A percentile compares a stretch with the other conserved stretches of the same genome.
These are phyloP conservation scores for Aspergillus chevalieri DNA, from an alignment of 2,329 filamentous ascomycete genomes.

Conservation along the genomic window DNA sequence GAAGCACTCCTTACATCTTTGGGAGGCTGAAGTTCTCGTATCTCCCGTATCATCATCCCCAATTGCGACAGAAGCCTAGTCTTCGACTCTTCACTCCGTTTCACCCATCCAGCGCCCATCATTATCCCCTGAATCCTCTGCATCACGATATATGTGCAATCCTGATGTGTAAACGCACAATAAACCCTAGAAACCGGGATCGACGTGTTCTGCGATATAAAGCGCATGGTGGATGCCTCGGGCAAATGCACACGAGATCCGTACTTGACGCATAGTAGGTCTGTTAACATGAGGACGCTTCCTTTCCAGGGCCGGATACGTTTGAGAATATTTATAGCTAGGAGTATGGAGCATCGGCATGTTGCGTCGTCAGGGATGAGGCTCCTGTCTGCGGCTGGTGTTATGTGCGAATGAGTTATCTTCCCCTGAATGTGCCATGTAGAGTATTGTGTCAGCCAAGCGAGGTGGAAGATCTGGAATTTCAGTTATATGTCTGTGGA, in stretches of 20 bases:
- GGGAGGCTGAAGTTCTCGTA: slow-evolving; percentile 24
- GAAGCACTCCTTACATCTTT: slow-evolving; percentile 22
- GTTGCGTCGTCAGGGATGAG: slow-evolving; percentile 11
- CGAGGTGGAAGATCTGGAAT: too few relatives aligned
- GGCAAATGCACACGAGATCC: slow-evolving; percentile 20
- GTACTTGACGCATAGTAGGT: slow-evolving; percentile 28
- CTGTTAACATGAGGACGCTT: slow-evolving; percentile 25
- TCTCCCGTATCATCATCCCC: slow-evolving; percentile 19
- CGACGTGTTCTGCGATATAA: slow-evolving; percentile 31
- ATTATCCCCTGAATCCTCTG: slow-evolving; percentile 34
- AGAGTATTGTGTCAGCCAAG: too few relatives aligned
- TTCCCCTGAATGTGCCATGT: too few relatives aligned
- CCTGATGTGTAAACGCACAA: slow-evolving; percentile 29
- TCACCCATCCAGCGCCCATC: slow-evolving; percentile 25
- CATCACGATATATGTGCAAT: slow-evolving; percentile 35
- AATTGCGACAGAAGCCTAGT: slow-evolving; percentile 31
- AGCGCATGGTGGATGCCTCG: slow-evolving; percentile 32
- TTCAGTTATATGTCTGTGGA: too few relatives aligned
- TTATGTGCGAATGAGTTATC: neutral
- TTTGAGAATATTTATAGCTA: slow-evolving; percentile 16
- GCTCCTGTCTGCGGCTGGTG: neutral
- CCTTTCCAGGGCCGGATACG: slow-evolving; percentile 15
- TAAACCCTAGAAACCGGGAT: slow-evolving; percentile 34
- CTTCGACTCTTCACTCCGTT: slow-evolving; percentile 26
- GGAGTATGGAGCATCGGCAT: slow-evolving; percentile 14